A percentile compares a stretch with the other conserved stretches of the same genome.
Evolutionary conservation across 345 rosid genomes (phyloP).

Genomic region (Eutrema yunnanense): DNA sequence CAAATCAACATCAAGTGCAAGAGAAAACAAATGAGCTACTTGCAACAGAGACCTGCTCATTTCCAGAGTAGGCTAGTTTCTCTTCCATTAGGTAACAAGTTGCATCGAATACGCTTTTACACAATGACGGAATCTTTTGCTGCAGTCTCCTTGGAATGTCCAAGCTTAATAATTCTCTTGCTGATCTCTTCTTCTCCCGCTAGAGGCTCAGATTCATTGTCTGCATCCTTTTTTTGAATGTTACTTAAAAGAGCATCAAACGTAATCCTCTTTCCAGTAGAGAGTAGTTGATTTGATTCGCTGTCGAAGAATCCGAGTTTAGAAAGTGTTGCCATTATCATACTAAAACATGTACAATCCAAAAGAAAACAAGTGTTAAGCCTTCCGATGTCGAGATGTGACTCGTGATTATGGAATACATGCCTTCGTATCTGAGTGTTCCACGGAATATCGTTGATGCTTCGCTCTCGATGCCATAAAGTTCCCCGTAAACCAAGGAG

Average conservation of each 20-base stretch:
- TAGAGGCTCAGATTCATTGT: slow-evolving; percentile 21
- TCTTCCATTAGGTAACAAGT: slow-evolving; percentile 78
- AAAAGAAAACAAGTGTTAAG: neutral
- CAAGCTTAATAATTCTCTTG: slow-evolving; percentile 51
- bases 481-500: slow-evolving; percentile 69
- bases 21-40: neutral
- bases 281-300: slow-evolving; percentile 48
- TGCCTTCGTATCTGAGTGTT: slow-evolving; percentile 92
- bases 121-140: slow-evolving; percentile 47
- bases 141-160: slow-evolving; percentile 59
- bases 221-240: slow-evolving; percentile 34
- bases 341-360: slow-evolving; percentile 55
- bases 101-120: slow-evolving; percentile 57
- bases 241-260: slow-evolving; percentile 51
- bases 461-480: slow-evolving; percentile 68
- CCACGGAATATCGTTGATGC: slow-evolving; percentile 87
- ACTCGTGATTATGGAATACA: neutral
- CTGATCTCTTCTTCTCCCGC: slow-evolving; percentile 53
- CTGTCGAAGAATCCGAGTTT: slow-evolving; percentile 58
- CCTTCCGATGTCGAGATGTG: neutral
- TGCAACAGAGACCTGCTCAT: slow-evolving; percentile 58
- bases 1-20: neutral
- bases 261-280: slow-evolving; percentile 33
- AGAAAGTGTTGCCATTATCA: slow-evolving; percentile 65
- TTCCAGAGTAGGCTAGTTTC: slow-evolving; percentile 58